Evolutionary conservation across 176 grass and related monocot species (phyloP).

Genomic region (Cenchrus purpureus): DNA sequence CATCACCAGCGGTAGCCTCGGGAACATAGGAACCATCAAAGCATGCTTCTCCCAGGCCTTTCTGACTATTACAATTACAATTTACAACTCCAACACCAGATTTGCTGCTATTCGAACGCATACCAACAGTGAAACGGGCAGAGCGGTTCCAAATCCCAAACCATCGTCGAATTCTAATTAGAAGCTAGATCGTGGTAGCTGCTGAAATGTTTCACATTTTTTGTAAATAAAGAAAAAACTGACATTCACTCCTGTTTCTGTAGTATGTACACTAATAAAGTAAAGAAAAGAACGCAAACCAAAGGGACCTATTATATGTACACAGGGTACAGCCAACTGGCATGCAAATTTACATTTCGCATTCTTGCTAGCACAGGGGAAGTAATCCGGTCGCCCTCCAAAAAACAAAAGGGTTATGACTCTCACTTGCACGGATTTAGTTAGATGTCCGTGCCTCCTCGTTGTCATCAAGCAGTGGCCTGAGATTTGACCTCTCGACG

Average conservation of each 20-base stretch:
- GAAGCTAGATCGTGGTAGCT: background rate
- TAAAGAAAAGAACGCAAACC: background rate
- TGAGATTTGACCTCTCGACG: conserved; percentile 66
- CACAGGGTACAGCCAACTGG: conserved; percentile 44
- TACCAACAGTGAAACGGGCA: background rate
- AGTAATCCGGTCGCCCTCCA: conserved; percentile 15
- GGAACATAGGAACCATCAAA: background rate
- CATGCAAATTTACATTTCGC: conserved; percentile 55
- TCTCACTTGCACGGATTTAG: background rate
- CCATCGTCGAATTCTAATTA: background rate
- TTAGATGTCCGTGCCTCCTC: conserved; percentile 36
- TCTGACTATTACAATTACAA: background rate
- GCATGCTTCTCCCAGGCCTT: no score
- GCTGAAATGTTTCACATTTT: background rate
- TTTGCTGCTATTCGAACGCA: background rate
- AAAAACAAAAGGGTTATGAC: background rate
- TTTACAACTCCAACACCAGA: background rate
- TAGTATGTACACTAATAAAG: conserved; percentile 43
- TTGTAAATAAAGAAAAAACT: background rate
- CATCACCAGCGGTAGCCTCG: background rate
- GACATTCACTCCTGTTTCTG: conserved; percentile 8
- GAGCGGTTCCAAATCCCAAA: no score
- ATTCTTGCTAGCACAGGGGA: conserved; percentile 11
- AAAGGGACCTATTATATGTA: conserved; percentile 44
- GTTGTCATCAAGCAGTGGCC: conserved; percentile 71